Evolutionary conservation across 495 filamentous ascomycete genomes (phyloP), one percentile per base, ranked within the genome.

Genomic region (Bacidia gigantensis): DNA sequence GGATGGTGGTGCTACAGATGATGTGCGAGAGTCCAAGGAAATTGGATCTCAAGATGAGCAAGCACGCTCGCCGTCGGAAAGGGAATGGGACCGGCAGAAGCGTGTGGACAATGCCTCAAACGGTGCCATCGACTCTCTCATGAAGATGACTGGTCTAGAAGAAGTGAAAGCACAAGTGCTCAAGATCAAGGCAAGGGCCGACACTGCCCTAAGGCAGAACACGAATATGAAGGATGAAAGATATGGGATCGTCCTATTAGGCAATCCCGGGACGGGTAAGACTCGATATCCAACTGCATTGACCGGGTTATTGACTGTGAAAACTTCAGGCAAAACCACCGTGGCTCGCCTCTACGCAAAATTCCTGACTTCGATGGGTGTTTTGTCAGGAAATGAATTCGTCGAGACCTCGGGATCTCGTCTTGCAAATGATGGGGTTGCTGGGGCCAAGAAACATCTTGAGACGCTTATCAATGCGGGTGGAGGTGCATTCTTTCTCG

Each of bases 191-290:
- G 66, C 72, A 0, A 81, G 77, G 52, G 75, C 89, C 0, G 84
- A 89, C 41, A 76, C 73, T 0, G 53, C 68, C 0, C 26, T 80
- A 0, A 67, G 78, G 0, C 87, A 89, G 52, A 65, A 65, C 0
- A 62, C 71, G 0, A 70, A 80, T 45, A 60, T 86, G 3, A 72
- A 68, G 23, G 58, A 64, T 0, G 79, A 87, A 52, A 67, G 86
- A 12, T 81, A 84, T 53, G 76, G 80, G 17, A 69, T 74, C 1
- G 74, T 74, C 0, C 69, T 93, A 11, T 70, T 87, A 0, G 86
- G 87, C 0, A 93, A 90, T 64, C 87, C 87, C 0, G 86, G 86
- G 9, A 89, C 84, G 49, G 86, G 85, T 79, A 66, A 50, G 65
- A 51, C 29, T 0, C 9, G 29, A 44, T 44, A 48, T 26, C 21